phyloP scores from a whole-genome alignment of 495 filamentous ascomycete species.

The Penicillium salamii region DNA sequence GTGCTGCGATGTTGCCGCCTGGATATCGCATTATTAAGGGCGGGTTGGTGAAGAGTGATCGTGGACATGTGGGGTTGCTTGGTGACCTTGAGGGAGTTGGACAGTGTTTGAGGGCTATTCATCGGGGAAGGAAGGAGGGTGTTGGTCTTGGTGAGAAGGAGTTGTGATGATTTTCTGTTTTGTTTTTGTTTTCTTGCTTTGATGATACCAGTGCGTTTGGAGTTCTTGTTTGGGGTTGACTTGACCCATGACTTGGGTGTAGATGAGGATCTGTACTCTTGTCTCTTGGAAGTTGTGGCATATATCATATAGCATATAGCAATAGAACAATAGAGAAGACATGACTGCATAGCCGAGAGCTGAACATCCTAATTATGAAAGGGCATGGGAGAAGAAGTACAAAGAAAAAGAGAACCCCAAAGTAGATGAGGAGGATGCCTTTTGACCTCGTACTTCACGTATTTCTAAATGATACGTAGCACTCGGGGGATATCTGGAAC shows the following conservation, averaged over 20 bases:
- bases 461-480: too few relatives aligned
- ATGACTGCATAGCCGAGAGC: too few relatives aligned
- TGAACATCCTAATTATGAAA: not conserved
- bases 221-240: not conserved
- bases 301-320: too few relatives aligned
- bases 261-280: too few relatives aligned
- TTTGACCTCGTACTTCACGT: too few relatives aligned
- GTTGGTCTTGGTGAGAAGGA: constrained; percentile 55
- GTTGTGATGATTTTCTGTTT: not conserved
- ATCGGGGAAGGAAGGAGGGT: constrained; percentile 64
- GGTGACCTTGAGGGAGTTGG: constrained; percentile 85
- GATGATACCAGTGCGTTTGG: constrained; percentile 18
- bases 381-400: too few relatives aligned
- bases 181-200: constrained; percentile 5
- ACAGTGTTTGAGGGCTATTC: constrained; percentile 63
- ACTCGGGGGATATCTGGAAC: too few relatives aligned
- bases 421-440: too few relatives aligned
- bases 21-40: constrained; percentile 71
- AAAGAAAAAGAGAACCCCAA: too few relatives aligned
- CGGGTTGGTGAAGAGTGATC: constrained; percentile 73
- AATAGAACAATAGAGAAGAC: not conserved
- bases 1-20: constrained; percentile 78
- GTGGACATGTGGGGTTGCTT: constrained; percentile 81
- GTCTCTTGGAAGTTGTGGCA: too few relatives aligned
- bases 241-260: not conserved